These are phyloP conservation scores for Lachnellula willkommii DNA, from an alignment of 2,329 filamentous ascomycete species.

Conservation along the genomic window DNA sequence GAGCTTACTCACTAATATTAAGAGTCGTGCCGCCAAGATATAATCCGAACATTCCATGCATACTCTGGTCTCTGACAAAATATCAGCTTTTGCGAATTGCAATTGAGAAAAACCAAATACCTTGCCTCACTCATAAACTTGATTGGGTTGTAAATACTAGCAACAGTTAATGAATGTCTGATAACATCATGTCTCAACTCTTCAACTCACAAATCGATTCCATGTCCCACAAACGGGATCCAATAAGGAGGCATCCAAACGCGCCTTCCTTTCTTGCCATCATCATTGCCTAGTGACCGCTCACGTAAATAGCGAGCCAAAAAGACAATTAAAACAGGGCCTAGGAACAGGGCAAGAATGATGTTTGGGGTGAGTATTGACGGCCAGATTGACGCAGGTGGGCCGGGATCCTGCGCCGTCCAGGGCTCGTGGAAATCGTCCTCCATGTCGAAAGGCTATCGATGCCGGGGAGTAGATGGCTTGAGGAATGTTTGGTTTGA, in stretches of 20 bases:
- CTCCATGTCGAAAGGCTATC: not conserved
- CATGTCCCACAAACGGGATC: constrained; percentile 53
- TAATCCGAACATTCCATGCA: constrained; percentile 27
- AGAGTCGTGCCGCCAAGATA: constrained; percentile 23
- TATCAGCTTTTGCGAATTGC: not conserved
- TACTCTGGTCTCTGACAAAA: constrained; percentile 20
- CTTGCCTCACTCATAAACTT: constrained; percentile 21
- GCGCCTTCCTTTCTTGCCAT: constrained; percentile 20
- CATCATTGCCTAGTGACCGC: constrained; percentile 1
- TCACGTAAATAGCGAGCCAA: constrained; percentile 24
- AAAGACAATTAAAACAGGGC: constrained; percentile 18
- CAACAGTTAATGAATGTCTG: not conserved
- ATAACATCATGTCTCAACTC: constrained; percentile 31
- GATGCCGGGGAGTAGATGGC: not conserved
- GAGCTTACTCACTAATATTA: constrained; percentile 23
- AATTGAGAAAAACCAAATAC: constrained; percentile 5
- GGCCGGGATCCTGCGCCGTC: not conserved
- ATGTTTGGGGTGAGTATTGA: constrained; percentile 5
- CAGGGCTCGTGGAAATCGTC: not conserved
- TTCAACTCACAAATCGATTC: constrained; percentile 40
- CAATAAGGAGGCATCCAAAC: constrained; percentile 53
- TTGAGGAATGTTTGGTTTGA: not conserved
- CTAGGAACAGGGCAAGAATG: constrained; percentile 17
- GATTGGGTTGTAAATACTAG: constrained; percentile 22
- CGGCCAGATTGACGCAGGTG: not conserved